These are phyloP conservation scores for Monosporascus cannonballus DNA, from an alignment of 2,329 filamentous ascomycete species.

Conservation along the genomic window DNA sequence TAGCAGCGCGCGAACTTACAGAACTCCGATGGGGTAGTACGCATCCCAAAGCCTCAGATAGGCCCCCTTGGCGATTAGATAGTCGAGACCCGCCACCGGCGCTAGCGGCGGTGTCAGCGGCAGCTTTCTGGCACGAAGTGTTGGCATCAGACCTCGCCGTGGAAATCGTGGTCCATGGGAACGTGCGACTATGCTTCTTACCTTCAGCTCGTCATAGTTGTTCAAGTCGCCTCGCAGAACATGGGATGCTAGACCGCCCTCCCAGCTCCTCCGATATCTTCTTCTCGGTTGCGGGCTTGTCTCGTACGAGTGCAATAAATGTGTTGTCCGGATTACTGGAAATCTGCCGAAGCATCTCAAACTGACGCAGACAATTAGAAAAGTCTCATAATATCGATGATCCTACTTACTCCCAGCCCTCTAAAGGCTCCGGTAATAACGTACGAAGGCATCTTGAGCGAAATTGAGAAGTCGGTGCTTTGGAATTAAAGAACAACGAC, in stretches of 20 bases:
- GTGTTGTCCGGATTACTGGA: constrained; percentile 35
- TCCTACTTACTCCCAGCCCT: neutral
- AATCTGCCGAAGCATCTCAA: constrained; percentile 40
- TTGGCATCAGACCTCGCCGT: neutral
- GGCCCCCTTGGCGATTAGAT: constrained; percentile 46
- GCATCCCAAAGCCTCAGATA: constrained; percentile 24
- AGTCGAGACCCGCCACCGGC: constrained; percentile 39
- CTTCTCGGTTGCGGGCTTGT: constrained; percentile 37
- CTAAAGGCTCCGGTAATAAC: neutral
- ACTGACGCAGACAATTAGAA: constrained; percentile 26
- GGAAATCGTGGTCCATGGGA: too few species aligned
- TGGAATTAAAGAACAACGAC: too few species aligned
- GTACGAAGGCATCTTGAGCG: neutral
- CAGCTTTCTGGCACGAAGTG: constrained; percentile 13
- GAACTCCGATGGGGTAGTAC: constrained; percentile 26
- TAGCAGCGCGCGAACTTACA: constrained; percentile 25
- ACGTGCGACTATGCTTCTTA: neutral
- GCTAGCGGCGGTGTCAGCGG: constrained; percentile 22
- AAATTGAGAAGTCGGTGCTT: too few species aligned
- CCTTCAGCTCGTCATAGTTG: constrained; percentile 32
- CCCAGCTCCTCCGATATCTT: constrained; percentile 35
- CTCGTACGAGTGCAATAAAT: constrained; percentile 41
- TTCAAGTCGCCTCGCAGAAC: constrained; percentile 40
- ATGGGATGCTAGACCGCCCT: constrained; percentile 34
- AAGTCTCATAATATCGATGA: neutral